These are phyloP conservation scores for Alternaria sp. DNA, from an alignment of 2,329 filamentous ascomycete species.

Conservation along the genomic window DNA sequence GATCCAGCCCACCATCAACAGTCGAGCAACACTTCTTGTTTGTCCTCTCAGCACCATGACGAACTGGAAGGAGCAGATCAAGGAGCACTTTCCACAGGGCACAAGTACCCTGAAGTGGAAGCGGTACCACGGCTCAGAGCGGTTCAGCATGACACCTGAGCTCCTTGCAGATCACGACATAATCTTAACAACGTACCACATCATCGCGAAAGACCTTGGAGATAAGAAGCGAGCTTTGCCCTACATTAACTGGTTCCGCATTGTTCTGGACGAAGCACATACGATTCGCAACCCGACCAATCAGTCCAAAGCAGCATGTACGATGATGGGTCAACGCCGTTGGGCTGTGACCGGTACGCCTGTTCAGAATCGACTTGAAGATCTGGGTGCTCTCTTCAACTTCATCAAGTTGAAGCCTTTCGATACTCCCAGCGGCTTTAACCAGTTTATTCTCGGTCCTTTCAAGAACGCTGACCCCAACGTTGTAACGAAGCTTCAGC, in stretches of 20 bases:
- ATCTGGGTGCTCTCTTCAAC: conserved; percentile 83
- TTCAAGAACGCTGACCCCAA: conserved; percentile 88
- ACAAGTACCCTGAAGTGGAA: conserved; percentile 68
- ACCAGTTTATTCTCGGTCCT: conserved; percentile 78
- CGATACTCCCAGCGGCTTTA: conserved; percentile 76
- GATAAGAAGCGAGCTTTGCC: conserved; percentile 70
- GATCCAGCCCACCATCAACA: conserved; percentile 62
- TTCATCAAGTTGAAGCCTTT: conserved; percentile 88
- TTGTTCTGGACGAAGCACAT: conserved; percentile 94
- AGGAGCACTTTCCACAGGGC: conserved; percentile 73
- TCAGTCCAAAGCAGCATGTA: conserved; percentile 84
- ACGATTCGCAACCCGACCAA: conserved; percentile 87
- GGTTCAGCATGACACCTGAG: conserved; percentile 65
- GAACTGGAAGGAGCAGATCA: conserved; percentile 95
- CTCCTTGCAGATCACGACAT: conserved; percentile 78
- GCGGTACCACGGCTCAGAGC: conserved; percentile 83
- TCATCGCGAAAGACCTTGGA: conserved; percentile 76
- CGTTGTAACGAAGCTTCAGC: conserved; percentile 81
- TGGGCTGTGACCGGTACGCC: conserved; percentile 99
- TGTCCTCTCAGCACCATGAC: conserved; percentile 89
- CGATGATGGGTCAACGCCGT: conserved; percentile 77
- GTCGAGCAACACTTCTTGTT: conserved; percentile 81
- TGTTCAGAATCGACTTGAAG: conserved; percentile 87
- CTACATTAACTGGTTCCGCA: conserved; percentile 87
- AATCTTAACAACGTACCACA: conserved; percentile 92